Evolutionary conservation across 352 stramenopile species (phyloP).

Genomic region (Pythium insidiosum): DNA sequence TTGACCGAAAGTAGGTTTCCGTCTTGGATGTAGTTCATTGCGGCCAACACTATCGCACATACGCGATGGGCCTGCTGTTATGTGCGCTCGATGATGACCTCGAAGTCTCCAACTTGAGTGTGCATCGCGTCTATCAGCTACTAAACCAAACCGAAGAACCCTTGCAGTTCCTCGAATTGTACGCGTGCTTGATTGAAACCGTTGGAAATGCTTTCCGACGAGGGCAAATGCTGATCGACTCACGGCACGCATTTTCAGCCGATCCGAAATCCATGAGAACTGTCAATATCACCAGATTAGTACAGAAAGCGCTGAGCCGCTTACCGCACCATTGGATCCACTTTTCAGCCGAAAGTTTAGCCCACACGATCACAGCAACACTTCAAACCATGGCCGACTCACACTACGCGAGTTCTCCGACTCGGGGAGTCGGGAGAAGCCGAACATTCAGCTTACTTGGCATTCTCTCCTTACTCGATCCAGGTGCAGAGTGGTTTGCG

Average conservation of each 20-base stretch:
- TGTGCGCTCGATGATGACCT: constrained; percentile 12
- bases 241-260: constrained; percentile 4
- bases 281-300: constrained; percentile 34
- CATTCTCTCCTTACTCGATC: constrained; percentile 24
- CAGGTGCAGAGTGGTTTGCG: constrained; percentile 29
- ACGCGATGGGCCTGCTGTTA: background rate
- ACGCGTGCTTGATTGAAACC: constrained; percentile 37
- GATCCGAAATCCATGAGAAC: constrained; percentile 5
- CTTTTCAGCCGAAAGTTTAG: constrained; percentile 32
- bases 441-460: constrained; percentile 19
- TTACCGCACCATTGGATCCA: constrained; percentile 49
- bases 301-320: constrained; percentile 24
- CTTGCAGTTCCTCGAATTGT: constrained; percentile 37
- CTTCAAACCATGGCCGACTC: too few relatives aligned
- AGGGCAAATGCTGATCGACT: constrained; percentile 27
- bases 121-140: constrained; percentile 29
- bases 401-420: too few relatives aligned
- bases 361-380: constrained; percentile 27
- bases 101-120: constrained; percentile 8
- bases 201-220: too few relatives aligned
- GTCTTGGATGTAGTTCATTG: too few relatives aligned
- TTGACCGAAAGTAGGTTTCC: too few relatives aligned
- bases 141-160: constrained; percentile 38
- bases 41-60: too few relatives aligned
- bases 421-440: too few relatives aligned